Percentiles rank a stretch among this genome's conserved stretches.
These are phyloP conservation scores for Pyrenochaeta sp. DNA, from an alignment of 2,329 filamentous ascomycete species.

Conservation along the genomic window DNA sequence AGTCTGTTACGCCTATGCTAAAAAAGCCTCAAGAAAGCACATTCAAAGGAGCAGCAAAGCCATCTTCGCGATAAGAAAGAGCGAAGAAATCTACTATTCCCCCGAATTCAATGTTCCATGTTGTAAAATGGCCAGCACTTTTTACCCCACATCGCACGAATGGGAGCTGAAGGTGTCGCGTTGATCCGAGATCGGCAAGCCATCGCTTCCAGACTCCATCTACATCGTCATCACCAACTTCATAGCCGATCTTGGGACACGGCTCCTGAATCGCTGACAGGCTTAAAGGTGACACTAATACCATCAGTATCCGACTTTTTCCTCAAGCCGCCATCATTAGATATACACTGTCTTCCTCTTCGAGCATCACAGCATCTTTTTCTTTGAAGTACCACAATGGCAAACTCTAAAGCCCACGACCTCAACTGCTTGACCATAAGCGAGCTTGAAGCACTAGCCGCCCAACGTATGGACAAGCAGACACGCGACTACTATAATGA, in stretches of 20 bases:
- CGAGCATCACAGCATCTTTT: neutral
- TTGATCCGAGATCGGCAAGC: constrained; percentile 23
- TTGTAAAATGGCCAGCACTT: neutral
- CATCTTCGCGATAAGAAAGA: neutral
- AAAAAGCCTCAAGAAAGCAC: neutral
- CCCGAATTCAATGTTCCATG: neutral
- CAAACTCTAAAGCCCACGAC: constrained; percentile 25
- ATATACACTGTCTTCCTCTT: neutral
- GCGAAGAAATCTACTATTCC: too few relatives aligned
- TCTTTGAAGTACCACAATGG: constrained; percentile 13
- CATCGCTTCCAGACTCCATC: constrained; percentile 8
- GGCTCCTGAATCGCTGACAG: neutral
- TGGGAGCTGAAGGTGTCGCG: neutral
- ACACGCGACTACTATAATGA: constrained; percentile 41
- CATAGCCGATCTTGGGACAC: constrained; percentile 15
- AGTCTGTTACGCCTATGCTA: neutral
- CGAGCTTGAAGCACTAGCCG: constrained; percentile 36
- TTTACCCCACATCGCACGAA: constrained; percentile 11
- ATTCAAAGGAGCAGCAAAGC: neutral
- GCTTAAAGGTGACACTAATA: neutral
- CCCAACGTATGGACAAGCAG: constrained; percentile 42
- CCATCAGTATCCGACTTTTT: constrained; percentile 6
- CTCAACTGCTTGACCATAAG: constrained; percentile 39
- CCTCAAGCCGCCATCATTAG: neutral
- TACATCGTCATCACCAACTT: constrained; percentile 20